phyloP scores from a whole-genome alignment of 2,329 filamentous ascomycete genomes.

The Microcera coccophila region DNA sequence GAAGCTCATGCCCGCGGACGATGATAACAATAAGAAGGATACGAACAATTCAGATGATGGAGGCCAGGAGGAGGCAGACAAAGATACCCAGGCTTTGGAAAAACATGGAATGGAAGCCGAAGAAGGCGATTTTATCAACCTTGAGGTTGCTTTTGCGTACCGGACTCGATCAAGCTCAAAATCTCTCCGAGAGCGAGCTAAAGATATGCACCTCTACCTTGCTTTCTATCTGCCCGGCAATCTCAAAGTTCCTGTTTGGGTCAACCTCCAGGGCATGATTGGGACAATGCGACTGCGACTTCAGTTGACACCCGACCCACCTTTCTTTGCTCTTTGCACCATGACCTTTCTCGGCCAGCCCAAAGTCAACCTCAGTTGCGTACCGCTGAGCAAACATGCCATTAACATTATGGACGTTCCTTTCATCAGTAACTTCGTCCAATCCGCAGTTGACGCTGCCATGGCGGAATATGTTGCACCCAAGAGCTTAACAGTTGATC shows the following conservation, averaged over 20 bases:
- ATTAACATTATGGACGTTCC: constrained; percentile 74
- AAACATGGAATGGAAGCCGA: constrained; percentile 75
- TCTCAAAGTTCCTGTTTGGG: constrained; percentile 63
- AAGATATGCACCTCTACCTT: constrained; percentile 60
- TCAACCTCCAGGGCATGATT: constrained; percentile 69
- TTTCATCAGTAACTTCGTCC: constrained; percentile 70
- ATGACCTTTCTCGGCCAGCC: constrained; percentile 72
- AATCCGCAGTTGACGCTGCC: constrained; percentile 69
- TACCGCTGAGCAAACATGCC: constrained; percentile 64
- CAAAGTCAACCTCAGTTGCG: constrained; percentile 65
- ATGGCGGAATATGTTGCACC: constrained; percentile 73
- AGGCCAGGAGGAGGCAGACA: constrained; percentile 34
- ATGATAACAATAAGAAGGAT: constrained; percentile 19
- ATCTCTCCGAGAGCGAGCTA: constrained; percentile 65
- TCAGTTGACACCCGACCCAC: constrained; percentile 71
- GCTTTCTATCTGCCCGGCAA: constrained; percentile 64
- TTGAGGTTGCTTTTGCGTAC: constrained; percentile 73
- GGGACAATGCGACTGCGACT: constrained; percentile 65
- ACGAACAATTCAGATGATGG: background rate
- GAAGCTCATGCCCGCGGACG: constrained; percentile 42
- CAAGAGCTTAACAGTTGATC: constrained; percentile 67
- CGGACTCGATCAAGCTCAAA: constrained; percentile 58
- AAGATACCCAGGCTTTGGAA: constrained; percentile 33
- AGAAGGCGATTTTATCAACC: constrained; percentile 73
- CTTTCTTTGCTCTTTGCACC: constrained; percentile 72